Evolutionary conservation across 495 filamentous ascomycete genomes (phyloP).

Genomic region (Cercophora sp.): DNA sequence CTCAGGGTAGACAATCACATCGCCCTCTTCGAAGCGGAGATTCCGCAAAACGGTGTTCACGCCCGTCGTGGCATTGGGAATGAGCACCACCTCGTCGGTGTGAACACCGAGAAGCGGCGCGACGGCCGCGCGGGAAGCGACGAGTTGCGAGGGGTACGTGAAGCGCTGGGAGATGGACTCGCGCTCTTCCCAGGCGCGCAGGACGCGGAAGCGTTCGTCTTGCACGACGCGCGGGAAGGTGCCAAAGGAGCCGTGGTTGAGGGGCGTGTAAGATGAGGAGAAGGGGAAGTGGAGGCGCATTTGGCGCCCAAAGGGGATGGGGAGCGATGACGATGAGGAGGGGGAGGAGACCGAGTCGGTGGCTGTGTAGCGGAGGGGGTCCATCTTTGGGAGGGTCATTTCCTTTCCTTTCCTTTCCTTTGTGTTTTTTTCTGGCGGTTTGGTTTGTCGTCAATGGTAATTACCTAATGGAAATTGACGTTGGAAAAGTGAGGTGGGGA

Average conservation of each 20-base stretch:
- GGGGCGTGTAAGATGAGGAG: slow-evolving; percentile 29
- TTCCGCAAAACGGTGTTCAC: slow-evolving; percentile 69
- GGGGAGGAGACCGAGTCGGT: too few relatives aligned
- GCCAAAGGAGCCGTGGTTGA: slow-evolving; percentile 42
- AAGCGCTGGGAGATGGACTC: slow-evolving; percentile 48
- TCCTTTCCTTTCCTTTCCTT: too few relatives aligned
- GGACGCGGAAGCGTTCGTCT: slow-evolving; percentile 25
- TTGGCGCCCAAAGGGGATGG: slow-evolving; percentile 29
- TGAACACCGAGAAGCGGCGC: slow-evolving; percentile 59
- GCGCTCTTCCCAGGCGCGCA: slow-evolving; percentile 29
- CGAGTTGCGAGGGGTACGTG: slow-evolving; percentile 51
- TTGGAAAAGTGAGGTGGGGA: too few relatives aligned
- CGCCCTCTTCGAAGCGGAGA: slow-evolving; percentile 49
- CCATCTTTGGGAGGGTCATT: too few relatives aligned
- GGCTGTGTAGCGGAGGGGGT: too few relatives aligned
- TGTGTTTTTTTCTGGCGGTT: too few relatives aligned
- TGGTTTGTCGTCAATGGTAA: too few relatives aligned
- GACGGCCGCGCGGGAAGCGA: slow-evolving; percentile 55
- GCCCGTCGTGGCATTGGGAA: slow-evolving; percentile 73
- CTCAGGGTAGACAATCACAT: slow-evolving; percentile 60
- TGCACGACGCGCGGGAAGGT: slow-evolving; percentile 31
- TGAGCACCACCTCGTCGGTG: slow-evolving; percentile 62
- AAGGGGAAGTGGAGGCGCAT: slow-evolving; percentile 39
- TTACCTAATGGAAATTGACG: too few relatives aligned
- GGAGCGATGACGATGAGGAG: too few relatives aligned